Evolutionary conservation across 2,329 filamentous ascomycete species (phyloP).

Genomic region (Ceratocystis lukuohia): DNA sequence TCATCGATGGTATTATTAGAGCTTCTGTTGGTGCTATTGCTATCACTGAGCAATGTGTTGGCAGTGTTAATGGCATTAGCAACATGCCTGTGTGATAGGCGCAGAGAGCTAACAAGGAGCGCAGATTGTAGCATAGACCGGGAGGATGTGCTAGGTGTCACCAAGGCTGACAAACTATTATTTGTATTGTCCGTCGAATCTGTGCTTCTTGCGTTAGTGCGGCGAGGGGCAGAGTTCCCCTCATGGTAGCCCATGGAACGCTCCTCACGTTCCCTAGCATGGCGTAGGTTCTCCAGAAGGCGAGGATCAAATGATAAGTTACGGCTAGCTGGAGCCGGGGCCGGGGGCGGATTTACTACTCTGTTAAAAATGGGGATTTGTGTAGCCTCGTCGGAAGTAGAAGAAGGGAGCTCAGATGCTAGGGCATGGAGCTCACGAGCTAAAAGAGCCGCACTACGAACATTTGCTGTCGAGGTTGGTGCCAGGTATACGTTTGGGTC

Average conservation of each 20-base stretch:
- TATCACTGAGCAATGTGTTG: not conserved
- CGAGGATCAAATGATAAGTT: not conserved
- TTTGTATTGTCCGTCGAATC: not conserved
- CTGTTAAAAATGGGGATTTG: too few species aligned
- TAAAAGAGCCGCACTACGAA: conserved; percentile 10
- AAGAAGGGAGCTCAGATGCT: not conserved
- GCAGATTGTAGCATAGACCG: not conserved
- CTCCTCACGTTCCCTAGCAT: not conserved
- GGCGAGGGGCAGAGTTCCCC: not conserved
- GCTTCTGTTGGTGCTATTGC: not conserved
- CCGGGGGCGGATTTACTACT: too few species aligned
- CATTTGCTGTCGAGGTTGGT: not conserved
- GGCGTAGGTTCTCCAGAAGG: not conserved
- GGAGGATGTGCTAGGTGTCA: not conserved
- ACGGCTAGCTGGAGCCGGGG: too few species aligned
- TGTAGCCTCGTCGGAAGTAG: not conserved
- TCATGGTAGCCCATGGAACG: not conserved
- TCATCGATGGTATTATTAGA: not conserved
- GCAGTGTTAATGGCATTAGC: too few species aligned
- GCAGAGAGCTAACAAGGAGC: conserved; percentile 2
- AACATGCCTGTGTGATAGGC: not conserved
- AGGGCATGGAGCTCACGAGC: conserved; percentile 1
- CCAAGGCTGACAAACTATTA: not conserved
- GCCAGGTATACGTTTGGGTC: not conserved
- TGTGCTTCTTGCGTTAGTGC: not conserved